phyloP scores from a whole-genome alignment of 306 rosid genomes.

The Castanospermum australe region DNA sequence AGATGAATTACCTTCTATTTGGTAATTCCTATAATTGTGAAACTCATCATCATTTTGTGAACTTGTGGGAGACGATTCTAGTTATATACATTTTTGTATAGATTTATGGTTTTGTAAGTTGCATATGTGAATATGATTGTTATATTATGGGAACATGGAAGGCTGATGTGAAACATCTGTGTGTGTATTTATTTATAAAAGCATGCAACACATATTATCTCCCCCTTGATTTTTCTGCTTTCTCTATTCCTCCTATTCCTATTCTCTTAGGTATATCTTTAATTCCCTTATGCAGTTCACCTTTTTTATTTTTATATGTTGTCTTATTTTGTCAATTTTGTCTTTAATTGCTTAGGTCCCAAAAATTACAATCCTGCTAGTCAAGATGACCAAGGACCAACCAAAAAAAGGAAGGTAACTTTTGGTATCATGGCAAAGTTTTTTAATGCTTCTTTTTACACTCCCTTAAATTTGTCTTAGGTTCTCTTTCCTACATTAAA shows the following conservation, averaged over 20 bases:
- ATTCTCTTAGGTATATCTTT: not conserved
- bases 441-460: not conserved
- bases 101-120: not conserved
- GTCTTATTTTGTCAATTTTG: constrained; percentile 17
- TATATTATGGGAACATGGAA: no score
- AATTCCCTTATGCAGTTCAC: not conserved
- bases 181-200: no score
- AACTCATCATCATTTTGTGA: no score
- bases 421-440: not conserved
- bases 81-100: not conserved
- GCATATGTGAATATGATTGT: not conserved
- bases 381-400: constrained; percentile 48
- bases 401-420: constrained; percentile 69
- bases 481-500: not conserved
- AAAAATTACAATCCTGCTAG: constrained; percentile 37
- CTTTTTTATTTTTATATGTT: not conserved
- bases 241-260: not conserved
- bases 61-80: no score
- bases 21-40: not conserved
- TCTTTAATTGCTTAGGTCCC: constrained; percentile 36
- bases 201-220: no score
- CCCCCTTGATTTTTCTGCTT: no score
- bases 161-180: no score
- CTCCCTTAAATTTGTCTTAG: not conserved
- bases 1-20: not conserved